Evolutionary conservation across 192 early-diverging fungal species (phyloP), one percentile per base, ranked within the genome.

Genomic region (Coemansia sp.): DNA sequence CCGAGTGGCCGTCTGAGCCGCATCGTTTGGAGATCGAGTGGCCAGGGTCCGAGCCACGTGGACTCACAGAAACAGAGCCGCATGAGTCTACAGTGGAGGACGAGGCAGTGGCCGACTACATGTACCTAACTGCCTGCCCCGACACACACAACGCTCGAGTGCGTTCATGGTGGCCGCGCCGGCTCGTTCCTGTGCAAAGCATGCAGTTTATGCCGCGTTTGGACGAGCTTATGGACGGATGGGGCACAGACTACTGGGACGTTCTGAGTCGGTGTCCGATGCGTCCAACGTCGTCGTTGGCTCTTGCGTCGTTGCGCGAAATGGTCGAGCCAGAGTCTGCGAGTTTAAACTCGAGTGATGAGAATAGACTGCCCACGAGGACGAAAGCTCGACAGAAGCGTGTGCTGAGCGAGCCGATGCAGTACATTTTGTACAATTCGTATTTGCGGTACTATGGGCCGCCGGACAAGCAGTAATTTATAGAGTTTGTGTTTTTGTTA

Each of bases 161-260:
- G 1, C 31, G 26, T 21, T 21, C 21, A 6, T 78, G 75, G 75
- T 78, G 70, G 75, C 75, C 75, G 9, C 65, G 70, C 4, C 63
- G 69, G 12, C 60, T 78, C 3, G 17, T 78, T 28, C 75, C 75
- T 3, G 70, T 68, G 15, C 75, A 71, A 3, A 78, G 72, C 52
- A 78, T 78, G 75, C 75, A 78, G 56, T 78, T 71, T 52, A 78
- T 78, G 75, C 75, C 75, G 5, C 71, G 71, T 42, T 65, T 78
- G 11, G 24, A 54, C 10, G 26, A 54, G 7, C 15, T n/a, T 10
- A 28, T 7, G 5, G 52, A 54, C 17, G 48, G 63, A 11, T 17
- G 34, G 18, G 26, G 42, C 24, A 47, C 10, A 7, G 74, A 71
- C 8, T 78, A 72, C 38, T 78, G 75, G 75, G 75, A 72, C 18